These are phyloP conservation scores for Monosporascus sp. DNA, from an alignment of 2,329 filamentous ascomycete genomes.

Conservation along the genomic window DNA sequence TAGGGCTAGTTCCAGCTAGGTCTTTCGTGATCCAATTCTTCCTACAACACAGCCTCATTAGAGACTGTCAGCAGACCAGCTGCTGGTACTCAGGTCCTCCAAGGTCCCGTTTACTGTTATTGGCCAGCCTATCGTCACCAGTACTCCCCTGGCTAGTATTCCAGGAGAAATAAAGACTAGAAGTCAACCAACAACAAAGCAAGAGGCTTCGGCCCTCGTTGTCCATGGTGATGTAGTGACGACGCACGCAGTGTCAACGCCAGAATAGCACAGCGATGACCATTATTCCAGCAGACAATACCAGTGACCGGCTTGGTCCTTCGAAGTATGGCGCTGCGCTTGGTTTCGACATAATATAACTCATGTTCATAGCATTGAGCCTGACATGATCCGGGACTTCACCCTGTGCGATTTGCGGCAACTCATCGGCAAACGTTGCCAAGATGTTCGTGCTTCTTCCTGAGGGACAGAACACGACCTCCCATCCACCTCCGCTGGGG, in stretches of 20 bases:
- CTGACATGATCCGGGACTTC: slow-evolving; percentile 29
- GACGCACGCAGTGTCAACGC: not conserved
- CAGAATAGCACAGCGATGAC: not conserved
- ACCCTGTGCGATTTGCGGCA: slow-evolving; percentile 40
- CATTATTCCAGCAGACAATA: not conserved
- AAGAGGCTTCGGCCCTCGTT: not conserved
- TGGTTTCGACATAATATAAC: slow-evolving; percentile 26
- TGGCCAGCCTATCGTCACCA: not conserved
- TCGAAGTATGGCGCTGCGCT: slow-evolving; percentile 1
- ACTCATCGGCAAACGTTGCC: slow-evolving; percentile 42
- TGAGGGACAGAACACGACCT: slow-evolving; percentile 70
- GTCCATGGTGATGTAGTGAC: not conserved
- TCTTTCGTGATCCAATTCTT: not conserved
- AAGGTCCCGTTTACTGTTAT: not conserved
- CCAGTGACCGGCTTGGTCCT: not conserved
- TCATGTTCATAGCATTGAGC: slow-evolving; percentile 28
- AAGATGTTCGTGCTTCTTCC: slow-evolving; percentile 57
- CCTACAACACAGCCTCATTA: no score
- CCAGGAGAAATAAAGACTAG: no score
- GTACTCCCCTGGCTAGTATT: not conserved
- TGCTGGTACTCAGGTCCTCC: not conserved
- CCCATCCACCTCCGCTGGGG: slow-evolving; percentile 66
- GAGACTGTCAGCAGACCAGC: not conserved
- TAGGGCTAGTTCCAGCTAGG: not conserved
- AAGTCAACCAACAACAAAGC: not conserved